Conservation (phyloP, 1,284 basidiomycete species). For the Irpex rosettiformis region DNA sequence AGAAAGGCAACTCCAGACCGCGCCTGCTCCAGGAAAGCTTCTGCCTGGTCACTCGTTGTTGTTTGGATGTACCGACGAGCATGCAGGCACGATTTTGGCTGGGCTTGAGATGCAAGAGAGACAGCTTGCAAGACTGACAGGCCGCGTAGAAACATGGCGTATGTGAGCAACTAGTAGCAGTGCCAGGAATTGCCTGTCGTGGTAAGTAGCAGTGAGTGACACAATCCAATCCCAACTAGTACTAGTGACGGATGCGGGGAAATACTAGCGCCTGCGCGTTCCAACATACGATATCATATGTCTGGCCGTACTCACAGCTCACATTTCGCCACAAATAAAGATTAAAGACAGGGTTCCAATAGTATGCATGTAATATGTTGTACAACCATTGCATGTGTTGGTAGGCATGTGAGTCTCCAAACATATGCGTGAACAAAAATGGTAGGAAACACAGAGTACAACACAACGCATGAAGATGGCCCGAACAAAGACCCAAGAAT, state of each 20-base stretch:
- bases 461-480: slow-evolving; percentile 1
- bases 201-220: too few species aligned
- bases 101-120: background rate
- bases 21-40: slow-evolving; percentile 57
- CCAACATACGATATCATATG: too few species aligned
- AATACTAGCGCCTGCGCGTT: background rate
- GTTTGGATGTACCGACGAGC: slow-evolving; percentile 8
- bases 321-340: background rate
- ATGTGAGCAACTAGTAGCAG: too few species aligned
- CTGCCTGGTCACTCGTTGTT: slow-evolving; percentile 9
- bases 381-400: slow-evolving; percentile 2
- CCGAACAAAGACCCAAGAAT: background rate
- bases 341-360: background rate
- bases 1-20: slow-evolving; percentile 60
- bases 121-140: background rate
- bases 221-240: too few species aligned
- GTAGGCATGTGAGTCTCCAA: background rate
- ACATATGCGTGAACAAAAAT: background rate
- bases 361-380: background rate
- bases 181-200: too few species aligned
- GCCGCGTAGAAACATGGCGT: too few species aligned
- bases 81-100: background rate
- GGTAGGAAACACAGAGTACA: background rate
- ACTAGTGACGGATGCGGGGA: background rate
- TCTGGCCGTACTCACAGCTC: background rate